Evolutionary conservation across 495 filamentous ascomycete genomes (phyloP), one percentile per base, ranked within the genome.

Genomic region (Hyphodiscus hymeniophilus): DNA sequence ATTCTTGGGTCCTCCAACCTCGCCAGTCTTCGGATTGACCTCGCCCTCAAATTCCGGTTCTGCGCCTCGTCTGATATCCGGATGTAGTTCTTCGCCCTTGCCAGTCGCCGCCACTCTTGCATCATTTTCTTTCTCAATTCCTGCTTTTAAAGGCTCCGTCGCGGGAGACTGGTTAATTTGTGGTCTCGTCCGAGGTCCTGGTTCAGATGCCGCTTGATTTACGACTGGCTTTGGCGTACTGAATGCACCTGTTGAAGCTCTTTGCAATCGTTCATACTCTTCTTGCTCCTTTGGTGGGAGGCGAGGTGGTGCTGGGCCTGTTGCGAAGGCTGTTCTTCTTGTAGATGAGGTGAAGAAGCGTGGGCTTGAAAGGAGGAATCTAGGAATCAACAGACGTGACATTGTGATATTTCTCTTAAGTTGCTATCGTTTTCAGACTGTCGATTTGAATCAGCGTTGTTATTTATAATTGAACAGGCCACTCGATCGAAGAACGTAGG

Each of bases 1-100:
- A 64, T 96, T 98, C 78, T 97, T 98, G 15, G 92, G 92, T 12
- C 92, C 92, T 5, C 90, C 92, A 35, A 94, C 74, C 69, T 97
- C 92, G n/a, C 94, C 94, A 2, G 92, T 98, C 70, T 84, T 84
- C 2, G 92, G 92, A 60, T 98, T 96, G 48, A 71, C 74, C 32
- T 97, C 88, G 32, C 92, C 92, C 57, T 94, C 86, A 58, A 98
- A 98, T 64, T 97, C 92, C 2, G 92, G 92, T 63, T 78, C 73
- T 38, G 88, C 80, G 16, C 91, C 89, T 51, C 74, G 62, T 31
- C 79, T 65, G 41, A 81, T 65, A 70, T 89, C 77, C 0, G 84
- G 84, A 60, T 89, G 85, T 5, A 85, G 56, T 48, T 85, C 76
- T 49, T 76, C 72, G 38, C 76, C 77, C 17, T 71, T 66, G 22